phyloP scores from a whole-genome alignment of 1,284 basidiomycete species.

The Leucoagaricus sp. region DNA sequence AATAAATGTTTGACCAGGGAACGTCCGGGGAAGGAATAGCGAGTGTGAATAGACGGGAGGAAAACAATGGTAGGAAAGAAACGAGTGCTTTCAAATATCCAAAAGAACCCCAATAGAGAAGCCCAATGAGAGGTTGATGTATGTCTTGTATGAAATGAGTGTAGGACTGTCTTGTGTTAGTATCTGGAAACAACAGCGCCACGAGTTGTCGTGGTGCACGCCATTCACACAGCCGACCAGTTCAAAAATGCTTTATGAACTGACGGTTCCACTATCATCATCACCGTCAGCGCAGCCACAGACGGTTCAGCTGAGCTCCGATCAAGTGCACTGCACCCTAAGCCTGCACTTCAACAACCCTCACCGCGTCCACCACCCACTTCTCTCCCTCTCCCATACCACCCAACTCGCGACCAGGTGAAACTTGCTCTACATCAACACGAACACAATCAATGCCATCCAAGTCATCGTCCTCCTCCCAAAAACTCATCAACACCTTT shows the following conservation, averaged over 20 bases:
- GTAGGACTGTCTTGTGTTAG: not conserved
- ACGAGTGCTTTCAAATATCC: not conserved
- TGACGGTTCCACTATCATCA: not conserved
- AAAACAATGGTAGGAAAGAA: not conserved
- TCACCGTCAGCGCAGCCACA: not conserved
- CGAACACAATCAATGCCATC: not conserved
- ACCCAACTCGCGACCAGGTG: not conserved
- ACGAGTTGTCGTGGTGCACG: not conserved
- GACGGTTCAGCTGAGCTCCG: too few relatives aligned
- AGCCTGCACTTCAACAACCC: conserved; percentile 7
- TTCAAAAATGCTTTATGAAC: too few relatives aligned
- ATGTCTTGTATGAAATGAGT: not conserved
- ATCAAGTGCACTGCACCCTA: not conserved
- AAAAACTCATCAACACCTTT: conserved; percentile 12
- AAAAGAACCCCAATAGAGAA: not conserved
- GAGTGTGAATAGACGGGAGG: not conserved
- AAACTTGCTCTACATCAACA: not conserved
- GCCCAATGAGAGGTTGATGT: not conserved
- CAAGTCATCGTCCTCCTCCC: conserved; percentile 1
- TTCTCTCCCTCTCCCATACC: not conserved
- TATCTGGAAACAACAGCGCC: not conserved
- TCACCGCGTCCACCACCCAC: conserved; percentile 1
- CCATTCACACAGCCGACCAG: too few relatives aligned
- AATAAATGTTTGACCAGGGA: not conserved
- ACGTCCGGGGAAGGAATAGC: not conserved